These are phyloP conservation scores for Plantago lanceolata DNA, from an alignment of 305 asterid species.

Conservation along the genomic window DNA sequence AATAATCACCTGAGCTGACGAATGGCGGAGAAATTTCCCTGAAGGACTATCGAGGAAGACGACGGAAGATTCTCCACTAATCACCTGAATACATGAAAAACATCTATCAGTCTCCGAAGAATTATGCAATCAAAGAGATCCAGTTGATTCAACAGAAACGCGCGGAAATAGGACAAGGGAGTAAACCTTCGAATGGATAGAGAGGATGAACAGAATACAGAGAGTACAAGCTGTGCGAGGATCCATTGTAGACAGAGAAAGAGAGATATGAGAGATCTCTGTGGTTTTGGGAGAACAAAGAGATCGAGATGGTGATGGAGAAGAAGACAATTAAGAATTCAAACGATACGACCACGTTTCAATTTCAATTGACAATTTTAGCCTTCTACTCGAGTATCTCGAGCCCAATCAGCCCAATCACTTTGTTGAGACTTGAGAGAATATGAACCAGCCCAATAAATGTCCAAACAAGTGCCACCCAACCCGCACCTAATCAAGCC, in stretches of 20 bases:
- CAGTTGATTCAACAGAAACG: slow-evolving; percentile 20
- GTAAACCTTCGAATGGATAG: slow-evolving; percentile 31
- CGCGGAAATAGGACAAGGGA: slow-evolving; percentile 5
- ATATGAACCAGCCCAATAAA: too few relatives aligned
- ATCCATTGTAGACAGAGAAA: slow-evolving; percentile 38
- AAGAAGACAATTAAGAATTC: background rate
- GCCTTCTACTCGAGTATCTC: background rate
- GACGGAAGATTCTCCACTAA: slow-evolving; percentile 56
- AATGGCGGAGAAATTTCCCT: slow-evolving; percentile 56
- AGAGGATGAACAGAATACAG: slow-evolving; percentile 24
- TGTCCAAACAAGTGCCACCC: too few relatives aligned
- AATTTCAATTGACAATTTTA: background rate
- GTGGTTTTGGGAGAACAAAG: slow-evolving; percentile 16
- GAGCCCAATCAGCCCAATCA: too few relatives aligned
- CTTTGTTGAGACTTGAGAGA: too few relatives aligned
- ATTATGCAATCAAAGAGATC: slow-evolving; percentile 22
- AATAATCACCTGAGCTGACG: slow-evolving; percentile 48
- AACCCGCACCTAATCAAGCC: too few relatives aligned
- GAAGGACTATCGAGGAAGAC: slow-evolving; percentile 61
- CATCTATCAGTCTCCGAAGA: background rate
- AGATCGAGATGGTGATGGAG: slow-evolving; percentile 28
- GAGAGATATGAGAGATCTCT: slow-evolving; percentile 29
- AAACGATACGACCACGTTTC: slow-evolving; percentile 33
- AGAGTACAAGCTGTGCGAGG: slow-evolving; percentile 23
- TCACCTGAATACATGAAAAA: slow-evolving; percentile 41